Percentiles rank a stretch among this genome's conserved stretches.
phyloP scores from a whole-genome alignment of 208 protist species.

The Balamuthia mandrillaris region DNA sequence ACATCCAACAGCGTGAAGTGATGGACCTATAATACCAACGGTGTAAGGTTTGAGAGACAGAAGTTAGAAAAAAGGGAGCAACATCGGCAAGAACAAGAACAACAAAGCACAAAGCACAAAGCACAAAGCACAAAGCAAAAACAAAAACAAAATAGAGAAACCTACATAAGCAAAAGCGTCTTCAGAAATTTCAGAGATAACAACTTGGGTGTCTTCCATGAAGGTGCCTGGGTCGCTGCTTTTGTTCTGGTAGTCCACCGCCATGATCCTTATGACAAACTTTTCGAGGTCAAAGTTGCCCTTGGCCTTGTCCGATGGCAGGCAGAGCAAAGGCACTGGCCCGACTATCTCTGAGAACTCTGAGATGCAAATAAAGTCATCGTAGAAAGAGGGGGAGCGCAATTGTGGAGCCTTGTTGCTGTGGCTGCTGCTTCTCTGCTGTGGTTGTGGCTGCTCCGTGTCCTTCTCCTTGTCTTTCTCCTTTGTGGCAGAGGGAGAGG shows the following conservation, averaged over 20 bases:
- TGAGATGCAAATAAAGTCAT: conserved; percentile 42
- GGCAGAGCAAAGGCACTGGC: conserved; percentile 37
- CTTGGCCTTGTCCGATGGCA: conserved; percentile 10
- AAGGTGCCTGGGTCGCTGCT: conserved; percentile 48
- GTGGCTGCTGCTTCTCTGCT: too few relatives aligned
- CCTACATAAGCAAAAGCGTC: conserved; percentile 55
- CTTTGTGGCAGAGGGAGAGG: neutral
- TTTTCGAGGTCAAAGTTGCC: conserved; percentile 52
- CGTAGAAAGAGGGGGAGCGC: neutral
- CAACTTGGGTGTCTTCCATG: conserved; percentile 50
- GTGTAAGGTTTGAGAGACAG: neutral
- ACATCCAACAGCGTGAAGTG: conserved; percentile 67
- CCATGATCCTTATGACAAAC: conserved; percentile 64
- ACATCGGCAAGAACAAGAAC: neutral
- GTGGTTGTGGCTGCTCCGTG: too few relatives aligned
- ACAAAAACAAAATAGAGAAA: neutral
- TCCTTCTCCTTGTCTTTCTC: too few relatives aligned
- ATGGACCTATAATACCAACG: conserved; percentile 49
- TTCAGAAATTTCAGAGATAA: conserved; percentile 34
- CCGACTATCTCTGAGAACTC: conserved; percentile 51
- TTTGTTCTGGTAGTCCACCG: conserved; percentile 62
- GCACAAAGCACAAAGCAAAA: too few relatives aligned
- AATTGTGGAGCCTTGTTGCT: too few relatives aligned
- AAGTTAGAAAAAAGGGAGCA: neutral
- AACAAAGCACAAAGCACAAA: neutral